Conservation (phyloP, 2,329 filamentous ascomycete genomes). For the Penicillium sp. region DNA sequence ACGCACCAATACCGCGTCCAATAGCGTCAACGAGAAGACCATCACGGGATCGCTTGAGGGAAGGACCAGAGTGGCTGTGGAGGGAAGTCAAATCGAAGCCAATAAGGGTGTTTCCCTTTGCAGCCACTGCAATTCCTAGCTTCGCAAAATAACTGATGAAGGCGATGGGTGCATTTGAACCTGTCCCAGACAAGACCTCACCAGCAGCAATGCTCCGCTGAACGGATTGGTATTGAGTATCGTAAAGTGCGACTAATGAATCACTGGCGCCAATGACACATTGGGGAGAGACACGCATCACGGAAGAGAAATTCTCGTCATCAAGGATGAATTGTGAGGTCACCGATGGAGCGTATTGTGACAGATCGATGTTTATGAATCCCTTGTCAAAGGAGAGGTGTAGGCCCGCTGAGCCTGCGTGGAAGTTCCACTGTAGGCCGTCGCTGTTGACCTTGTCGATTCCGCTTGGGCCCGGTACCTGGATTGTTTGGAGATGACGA, state of each 20-base stretch:
- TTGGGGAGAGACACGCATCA: conserved; percentile 45
- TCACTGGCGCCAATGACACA: conserved; percentile 43
- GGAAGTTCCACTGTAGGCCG: conserved; percentile 40
- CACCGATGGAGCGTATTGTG: conserved; percentile 41
- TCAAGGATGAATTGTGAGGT: conserved; percentile 41
- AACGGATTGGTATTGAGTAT: conserved; percentile 48
- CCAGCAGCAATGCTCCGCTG: conserved; percentile 41
- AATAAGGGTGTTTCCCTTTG: conserved; percentile 42
- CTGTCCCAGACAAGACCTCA: conserved; percentile 30
- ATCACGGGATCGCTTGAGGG: conserved; percentile 41
- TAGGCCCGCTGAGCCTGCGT: conserved; percentile 40
- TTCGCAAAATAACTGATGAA: conserved; percentile 48
- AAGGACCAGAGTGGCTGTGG: conserved; percentile 27
- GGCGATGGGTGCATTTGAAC: conserved; percentile 27
- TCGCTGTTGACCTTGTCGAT: conserved; percentile 25
- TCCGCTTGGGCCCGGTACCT: conserved; percentile 33
- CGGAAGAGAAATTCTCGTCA: conserved; percentile 40
- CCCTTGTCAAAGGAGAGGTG: conserved; percentile 41
- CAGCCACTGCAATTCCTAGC: conserved; percentile 43
- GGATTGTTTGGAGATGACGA: conserved; percentile 38
- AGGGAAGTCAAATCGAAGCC: conserved; percentile 45
- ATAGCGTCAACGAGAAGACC: conserved; percentile 45
- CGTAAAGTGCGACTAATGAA: conserved; percentile 46
- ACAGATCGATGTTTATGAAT: conserved; percentile 44
- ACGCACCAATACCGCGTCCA: conserved; percentile 40